Base-by-base conservation (phyloP, 495 filamentous ascomycete genomes). In the Aspergillus bertholletiae region DNA sequence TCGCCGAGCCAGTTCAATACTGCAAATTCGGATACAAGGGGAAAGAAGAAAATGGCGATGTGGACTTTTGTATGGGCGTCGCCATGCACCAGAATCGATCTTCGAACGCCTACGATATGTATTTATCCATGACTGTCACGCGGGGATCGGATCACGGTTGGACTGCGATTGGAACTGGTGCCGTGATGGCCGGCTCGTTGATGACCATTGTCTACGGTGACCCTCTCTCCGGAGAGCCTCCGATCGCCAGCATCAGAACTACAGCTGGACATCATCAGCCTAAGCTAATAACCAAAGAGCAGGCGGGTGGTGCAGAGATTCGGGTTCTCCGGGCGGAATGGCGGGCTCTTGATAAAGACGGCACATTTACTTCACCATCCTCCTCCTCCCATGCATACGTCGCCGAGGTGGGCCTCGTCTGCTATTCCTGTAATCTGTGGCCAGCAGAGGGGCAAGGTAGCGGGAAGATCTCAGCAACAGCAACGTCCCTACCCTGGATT, bases 171-270 rank as follows among this genome's bases (percentile, higher is more conserved):
- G 53, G 54, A 13, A 56, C 54, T 6, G 54, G 54, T 3, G 37
- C 48, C 17, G 46, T 39, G 21, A 56, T 56, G 54, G 46, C 54
- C 23, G 54, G 47, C 24, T 56, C 48, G 17, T 27, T 56, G 21
- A 51, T 56, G 54, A 45, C 46, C 8, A 51, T 56, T 18, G n/a
- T 51, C 28, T 56, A 51, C 41, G 47, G 54, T 7, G 54, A 56
- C 39, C 54, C 54, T 11, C 20, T 37, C 27, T 51, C 48, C 13
- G 12, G 39, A 18, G 28, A 51, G 17, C 26, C 54, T 7, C 53
- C 54, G 11, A 46, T 32, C 27, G 47, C 40, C 28, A 56, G 54
- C 40, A 37, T 56, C 8, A 48, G 54, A 11, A 56, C 54, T 6
- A 39, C 45, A 21, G 47, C 41, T 11, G 48, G 40, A 0, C 53